phyloP scores from a whole-genome alignment of 2,329 filamentous ascomycete genomes.

The Daldinia sp. region DNA sequence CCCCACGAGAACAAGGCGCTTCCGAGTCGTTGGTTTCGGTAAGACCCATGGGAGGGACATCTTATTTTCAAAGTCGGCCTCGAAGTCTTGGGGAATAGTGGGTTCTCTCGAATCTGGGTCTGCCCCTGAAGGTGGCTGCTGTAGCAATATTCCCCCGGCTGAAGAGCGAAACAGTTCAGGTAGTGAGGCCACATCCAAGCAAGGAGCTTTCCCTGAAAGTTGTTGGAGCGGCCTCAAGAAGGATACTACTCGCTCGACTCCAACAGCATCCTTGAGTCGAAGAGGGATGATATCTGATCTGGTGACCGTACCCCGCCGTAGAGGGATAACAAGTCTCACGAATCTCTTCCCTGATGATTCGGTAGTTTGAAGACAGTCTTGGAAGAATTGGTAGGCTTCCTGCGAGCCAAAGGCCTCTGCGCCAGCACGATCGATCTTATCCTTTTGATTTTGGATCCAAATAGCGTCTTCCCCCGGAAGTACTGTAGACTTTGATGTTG shows the following conservation, averaged over 20 bases:
- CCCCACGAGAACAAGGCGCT: slow-evolving; percentile 41
- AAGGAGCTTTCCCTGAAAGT: slow-evolving; percentile 26
- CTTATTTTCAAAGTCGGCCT: slow-evolving; percentile 38
- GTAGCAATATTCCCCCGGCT: slow-evolving; percentile 38
- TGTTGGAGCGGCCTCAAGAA: slow-evolving; percentile 36
- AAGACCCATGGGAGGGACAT: slow-evolving; percentile 38
- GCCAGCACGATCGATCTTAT: slow-evolving; percentile 1
- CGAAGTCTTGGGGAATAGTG: slow-evolving; percentile 21
- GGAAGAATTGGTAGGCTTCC: slow-evolving; percentile 33
- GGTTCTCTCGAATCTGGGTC: background rate
- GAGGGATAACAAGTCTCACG: slow-evolving; percentile 37
- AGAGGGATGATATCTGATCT: slow-evolving; percentile 41
- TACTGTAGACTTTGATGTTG: background rate
- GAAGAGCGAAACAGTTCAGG: slow-evolving; percentile 34
- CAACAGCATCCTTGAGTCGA: slow-evolving; percentile 37
- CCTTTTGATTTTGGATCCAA: background rate
- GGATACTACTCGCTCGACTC: slow-evolving; percentile 31
- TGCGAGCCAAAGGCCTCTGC: slow-evolving; percentile 27
- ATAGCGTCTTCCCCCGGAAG: background rate
- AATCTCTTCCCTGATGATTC: slow-evolving; percentile 9
- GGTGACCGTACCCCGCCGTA: slow-evolving; percentile 34
- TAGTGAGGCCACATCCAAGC: slow-evolving; percentile 25
- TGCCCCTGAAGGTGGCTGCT: background rate
- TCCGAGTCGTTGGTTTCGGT: slow-evolving; percentile 23
- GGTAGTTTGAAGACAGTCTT: slow-evolving; percentile 32